phyloP scores from a whole-genome alignment of 2,329 filamentous ascomycete species.

The Colletotrichum tropicale region DNA sequence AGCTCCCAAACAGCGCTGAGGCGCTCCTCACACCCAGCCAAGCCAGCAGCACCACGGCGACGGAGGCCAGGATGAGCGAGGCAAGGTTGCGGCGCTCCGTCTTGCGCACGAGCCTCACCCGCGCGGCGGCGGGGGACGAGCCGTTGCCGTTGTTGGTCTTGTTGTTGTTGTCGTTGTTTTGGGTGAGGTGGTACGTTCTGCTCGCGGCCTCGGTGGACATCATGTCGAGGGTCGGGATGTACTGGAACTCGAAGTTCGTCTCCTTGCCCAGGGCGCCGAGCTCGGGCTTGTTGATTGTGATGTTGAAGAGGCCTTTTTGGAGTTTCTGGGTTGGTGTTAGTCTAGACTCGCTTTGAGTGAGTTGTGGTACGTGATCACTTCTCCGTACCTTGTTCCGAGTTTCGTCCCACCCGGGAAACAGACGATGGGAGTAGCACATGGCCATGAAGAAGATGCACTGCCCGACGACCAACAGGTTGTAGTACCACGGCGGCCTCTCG shows the following conservation, averaged over 20 bases:
- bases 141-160: slow-evolving; percentile 21
- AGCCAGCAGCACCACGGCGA: slow-evolving; percentile 27
- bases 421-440: slow-evolving; percentile 50
- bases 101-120: slow-evolving; percentile 32
- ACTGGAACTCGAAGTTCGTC: slow-evolving; percentile 73
- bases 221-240: slow-evolving; percentile 56
- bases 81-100: slow-evolving; percentile 42
- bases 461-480: slow-evolving; percentile 63
- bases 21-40: slow-evolving; percentile 27
- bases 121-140: slow-evolving; percentile 33
- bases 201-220: slow-evolving; percentile 34
- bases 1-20: slow-evolving; percentile 1
- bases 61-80: slow-evolving; percentile 44
- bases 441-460: slow-evolving; percentile 71
- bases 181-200: background rate
- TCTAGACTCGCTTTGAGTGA: background rate
- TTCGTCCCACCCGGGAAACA: slow-evolving; percentile 41
- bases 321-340: slow-evolving; percentile 27
- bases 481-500: slow-evolving; percentile 59
- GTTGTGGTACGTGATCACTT: background rate
- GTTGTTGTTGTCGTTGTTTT: slow-evolving; percentile 28
- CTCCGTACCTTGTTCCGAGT: slow-evolving; percentile 30
- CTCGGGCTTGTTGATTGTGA: slow-evolving; percentile 66
- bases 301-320: slow-evolving; percentile 45
- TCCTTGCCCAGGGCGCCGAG: slow-evolving; percentile 65